Base-by-base conservation (phyloP, 129 eudicot species). In the Scalesia atractyloides region DNA sequence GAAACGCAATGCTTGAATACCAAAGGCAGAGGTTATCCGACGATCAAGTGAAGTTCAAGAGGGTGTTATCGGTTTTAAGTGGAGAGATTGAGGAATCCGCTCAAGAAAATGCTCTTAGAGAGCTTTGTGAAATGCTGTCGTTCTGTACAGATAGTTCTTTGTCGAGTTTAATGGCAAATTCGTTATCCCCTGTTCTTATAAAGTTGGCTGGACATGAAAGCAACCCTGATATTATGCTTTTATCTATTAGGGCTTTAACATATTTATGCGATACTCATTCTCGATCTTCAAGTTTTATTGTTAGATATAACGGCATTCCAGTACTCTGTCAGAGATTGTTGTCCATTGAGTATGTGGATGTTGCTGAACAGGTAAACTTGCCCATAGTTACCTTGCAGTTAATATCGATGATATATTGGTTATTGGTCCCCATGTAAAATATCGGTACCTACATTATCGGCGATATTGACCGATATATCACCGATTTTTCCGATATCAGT, bases 191-290 rank as follows among this genome's bases (percentile, higher is more conserved):
- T 0, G 9, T 82, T 34, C 86, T 94, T 58, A 91, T 90, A 49
- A 94, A 75, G 41, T 76, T 94, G 78, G 92, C 97, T 1, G 76
- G 82, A 54, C 88, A 88, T 54, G 93, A 84, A 83, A 83, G 66
- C 73, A 87, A 84, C 75, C 92, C 97, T 0, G 97, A 90, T 72
- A 85, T 88, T 37, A 90, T 94, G 97, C 93, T 94, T 36, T 69
- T 87, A 61, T 82, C 98, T 1, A 84, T 88, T 37, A 84, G 98
- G 81, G 96, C 98, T 36, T 77, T 94, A 81, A 94, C 98, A 79
- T 94, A 90, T 83, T 75, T 90, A 67, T 94, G 98, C 67, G 98
- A 94, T 74, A 83, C 69, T 58, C 81, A 87, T 81, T 86, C 92
- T 62, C 92, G 91, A 30, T 78, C 93, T n/a, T 83, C 93, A 1